These are phyloP conservation scores for Hortiboletus flavorubellus DNA, from an alignment of 768 basidiomycete genomes.

Conservation along the genomic window DNA sequence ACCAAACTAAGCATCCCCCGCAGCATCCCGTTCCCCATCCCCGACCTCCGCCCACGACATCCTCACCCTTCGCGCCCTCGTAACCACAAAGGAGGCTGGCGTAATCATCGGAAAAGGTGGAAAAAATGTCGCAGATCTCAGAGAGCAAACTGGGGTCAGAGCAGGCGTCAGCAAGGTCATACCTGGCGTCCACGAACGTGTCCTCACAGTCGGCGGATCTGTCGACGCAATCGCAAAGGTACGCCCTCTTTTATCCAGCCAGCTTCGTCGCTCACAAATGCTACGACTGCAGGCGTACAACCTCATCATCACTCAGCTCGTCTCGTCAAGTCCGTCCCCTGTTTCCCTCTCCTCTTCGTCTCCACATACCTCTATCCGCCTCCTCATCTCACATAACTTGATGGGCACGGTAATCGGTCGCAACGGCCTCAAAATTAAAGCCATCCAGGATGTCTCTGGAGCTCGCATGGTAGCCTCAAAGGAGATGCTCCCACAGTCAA, in stretches of 20 bases:
- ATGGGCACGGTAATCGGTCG: conserved; percentile 99
- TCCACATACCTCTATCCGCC: conserved; percentile 84
- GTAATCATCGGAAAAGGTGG: conserved; percentile 97
- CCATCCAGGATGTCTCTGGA: conserved; percentile 94
- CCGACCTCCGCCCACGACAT: conserved; percentile 62
- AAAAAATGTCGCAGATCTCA: conserved; percentile 95
- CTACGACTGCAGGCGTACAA: conserved; percentile 71
- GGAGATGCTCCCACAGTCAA: conserved; percentile 99
- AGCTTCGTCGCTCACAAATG: conserved; percentile 5
- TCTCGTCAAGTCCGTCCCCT: conserved; percentile 72
- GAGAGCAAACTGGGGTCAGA: conserved; percentile 94
- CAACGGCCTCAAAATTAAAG: conserved; percentile 95
- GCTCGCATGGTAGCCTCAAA: conserved; percentile 99
- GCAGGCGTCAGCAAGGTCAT: conserved; percentile 99
- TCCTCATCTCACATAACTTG: conserved; percentile 97
- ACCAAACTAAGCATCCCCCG: conserved; percentile 45
- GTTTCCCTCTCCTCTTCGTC: conserved; percentile 64
- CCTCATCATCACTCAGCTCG: conserved; percentile 90
- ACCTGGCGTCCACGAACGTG: conserved; percentile 95
- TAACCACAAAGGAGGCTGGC: conserved; percentile 95
- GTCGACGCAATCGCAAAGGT: conserved; percentile 94
- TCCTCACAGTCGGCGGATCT: conserved; percentile 89
- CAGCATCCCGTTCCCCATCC: conserved; percentile 71
- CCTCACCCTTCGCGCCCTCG: conserved; percentile 90
- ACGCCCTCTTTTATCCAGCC: conserved; percentile 7